These are phyloP conservation scores for Reutealis trisperma DNA, from an alignment of 345 rosid species.

Conservation along the genomic window DNA sequence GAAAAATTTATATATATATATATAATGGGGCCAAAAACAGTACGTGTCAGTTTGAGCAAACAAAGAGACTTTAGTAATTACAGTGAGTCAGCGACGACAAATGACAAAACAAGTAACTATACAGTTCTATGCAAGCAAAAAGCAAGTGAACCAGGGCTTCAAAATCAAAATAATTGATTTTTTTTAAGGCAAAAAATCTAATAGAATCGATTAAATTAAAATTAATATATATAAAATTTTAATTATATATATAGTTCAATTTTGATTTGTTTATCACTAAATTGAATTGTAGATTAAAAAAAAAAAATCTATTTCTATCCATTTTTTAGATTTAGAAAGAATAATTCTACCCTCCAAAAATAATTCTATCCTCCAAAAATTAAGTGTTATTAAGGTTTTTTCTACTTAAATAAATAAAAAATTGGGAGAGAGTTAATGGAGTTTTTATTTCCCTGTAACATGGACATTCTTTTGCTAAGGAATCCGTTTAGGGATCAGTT, in stretches of 20 bases:
- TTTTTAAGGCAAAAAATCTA: too few relatives aligned
- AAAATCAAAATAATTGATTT: too few relatives aligned
- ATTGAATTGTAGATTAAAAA: too few relatives aligned
- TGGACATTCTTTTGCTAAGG: slow-evolving; percentile 48
- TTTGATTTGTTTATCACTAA: too few relatives aligned
- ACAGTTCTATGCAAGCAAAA: not conserved
- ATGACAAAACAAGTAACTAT: not conserved
- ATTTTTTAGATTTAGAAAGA: too few relatives aligned
- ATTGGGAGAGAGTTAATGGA: slow-evolving; percentile 7
- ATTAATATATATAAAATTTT: too few relatives aligned
- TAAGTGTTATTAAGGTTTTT: not conserved
- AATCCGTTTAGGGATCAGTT: slow-evolving; percentile 72
- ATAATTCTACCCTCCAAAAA: not conserved
- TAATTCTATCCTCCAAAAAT: not conserved
- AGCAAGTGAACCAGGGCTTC: not conserved
- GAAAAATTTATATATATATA: too few relatives aligned
- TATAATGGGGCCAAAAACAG: too few relatives aligned
- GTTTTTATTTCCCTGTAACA: slow-evolving; percentile 8
- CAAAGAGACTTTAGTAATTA: not conserved
- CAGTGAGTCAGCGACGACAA: not conserved
- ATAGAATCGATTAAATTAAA: too few relatives aligned
- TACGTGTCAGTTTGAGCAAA: not conserved
- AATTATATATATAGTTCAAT: too few relatives aligned
- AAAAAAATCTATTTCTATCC: too few relatives aligned
- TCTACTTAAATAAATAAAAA: not conserved